phyloP scores from a whole-genome alignment of 1,139 yeast genomes.

The Pichia sp. region DNA sequence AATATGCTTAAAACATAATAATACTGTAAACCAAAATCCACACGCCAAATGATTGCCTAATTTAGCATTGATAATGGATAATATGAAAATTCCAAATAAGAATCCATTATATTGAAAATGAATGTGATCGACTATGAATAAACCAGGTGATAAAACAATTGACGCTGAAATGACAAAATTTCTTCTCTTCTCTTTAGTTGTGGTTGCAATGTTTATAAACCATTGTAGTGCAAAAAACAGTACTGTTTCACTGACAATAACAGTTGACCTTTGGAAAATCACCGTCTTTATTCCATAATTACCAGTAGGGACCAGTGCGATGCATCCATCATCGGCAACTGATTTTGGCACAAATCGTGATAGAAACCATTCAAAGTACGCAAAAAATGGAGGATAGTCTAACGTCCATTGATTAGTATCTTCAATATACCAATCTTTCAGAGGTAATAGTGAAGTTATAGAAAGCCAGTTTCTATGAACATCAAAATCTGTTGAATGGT shows the following conservation, averaged over 20 bases:
- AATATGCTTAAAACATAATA: conserved; percentile 90
- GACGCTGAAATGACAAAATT: conserved; percentile 78
- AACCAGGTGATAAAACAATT: conserved; percentile 81
- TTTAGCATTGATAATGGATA: conserved; percentile 67
- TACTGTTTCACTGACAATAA: conserved; percentile 67
- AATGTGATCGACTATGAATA: conserved; percentile 81
- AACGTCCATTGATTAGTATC: conserved; percentile 88
- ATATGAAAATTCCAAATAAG: conserved; percentile 76
- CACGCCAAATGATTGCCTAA: conserved; percentile 50
- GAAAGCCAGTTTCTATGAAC: conserved; percentile 98
- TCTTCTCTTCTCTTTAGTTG: conserved; percentile 35
- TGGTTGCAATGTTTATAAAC: conserved; percentile 50
- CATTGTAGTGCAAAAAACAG: conserved; percentile 66
- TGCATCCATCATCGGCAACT: conserved; percentile 70
- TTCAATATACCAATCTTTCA: conserved; percentile 77
- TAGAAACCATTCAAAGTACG: conserved; percentile 82
- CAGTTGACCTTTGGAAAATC: conserved; percentile 75
- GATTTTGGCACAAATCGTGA: conserved; percentile 62
- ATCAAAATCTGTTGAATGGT: conserved; percentile 90
- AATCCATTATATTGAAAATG: conserved; percentile 95
- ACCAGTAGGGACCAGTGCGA: conserved; percentile 60
- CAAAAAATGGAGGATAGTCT: conserved; percentile 97
- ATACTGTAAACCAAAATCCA: conserved; percentile 66
- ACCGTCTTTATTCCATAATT: conserved; percentile 71
- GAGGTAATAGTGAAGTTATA: conserved; percentile 71